phyloP scores from a whole-genome alignment of 805 yeast species.

The Maudiozyma turicensis region DNA sequence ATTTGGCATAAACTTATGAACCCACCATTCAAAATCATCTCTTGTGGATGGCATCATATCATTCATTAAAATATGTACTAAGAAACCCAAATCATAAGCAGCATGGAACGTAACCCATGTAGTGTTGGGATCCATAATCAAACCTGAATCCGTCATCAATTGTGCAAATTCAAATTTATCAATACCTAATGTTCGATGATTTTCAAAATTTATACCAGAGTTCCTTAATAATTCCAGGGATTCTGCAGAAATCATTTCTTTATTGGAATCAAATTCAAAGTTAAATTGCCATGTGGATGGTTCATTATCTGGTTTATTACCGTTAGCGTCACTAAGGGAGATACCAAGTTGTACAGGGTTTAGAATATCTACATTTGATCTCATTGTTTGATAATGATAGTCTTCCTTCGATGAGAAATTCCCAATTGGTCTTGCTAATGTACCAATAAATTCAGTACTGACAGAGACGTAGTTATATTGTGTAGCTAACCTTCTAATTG shows the following conservation, averaged over 20 bases:
- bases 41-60: constrained; percentile 71
- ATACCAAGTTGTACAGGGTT: constrained; percentile 81
- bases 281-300: constrained; percentile 95
- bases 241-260: constrained; percentile 82
- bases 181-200: constrained; percentile 69
- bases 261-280: constrained; percentile 65
- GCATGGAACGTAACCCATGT: constrained; percentile 90
- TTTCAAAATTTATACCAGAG: constrained; percentile 72
- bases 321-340: constrained; percentile 58
- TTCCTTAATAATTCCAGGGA: constrained; percentile 70
- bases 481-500: constrained; percentile 48
- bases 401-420: constrained; percentile 81
- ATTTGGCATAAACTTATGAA: constrained; percentile 66
- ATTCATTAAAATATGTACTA: constrained; percentile 67
- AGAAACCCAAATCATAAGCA: constrained; percentile 91
- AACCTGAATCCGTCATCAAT: constrained; percentile 73
- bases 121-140: constrained; percentile 54
- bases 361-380: constrained; percentile 82
- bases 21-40: constrained; percentile 64
- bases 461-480: constrained; percentile 51
- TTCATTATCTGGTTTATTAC: constrained; percentile 56
- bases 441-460: constrained; percentile 93
- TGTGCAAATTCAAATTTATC: constrained; percentile 75
- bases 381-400: constrained; percentile 90
- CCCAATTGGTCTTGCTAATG: constrained; percentile 93